Percentiles rank a stretch among this genome's conserved stretches.
phyloP scores from a whole-genome alignment of 805 yeast species.

The Sugiyamaella americana region DNA sequence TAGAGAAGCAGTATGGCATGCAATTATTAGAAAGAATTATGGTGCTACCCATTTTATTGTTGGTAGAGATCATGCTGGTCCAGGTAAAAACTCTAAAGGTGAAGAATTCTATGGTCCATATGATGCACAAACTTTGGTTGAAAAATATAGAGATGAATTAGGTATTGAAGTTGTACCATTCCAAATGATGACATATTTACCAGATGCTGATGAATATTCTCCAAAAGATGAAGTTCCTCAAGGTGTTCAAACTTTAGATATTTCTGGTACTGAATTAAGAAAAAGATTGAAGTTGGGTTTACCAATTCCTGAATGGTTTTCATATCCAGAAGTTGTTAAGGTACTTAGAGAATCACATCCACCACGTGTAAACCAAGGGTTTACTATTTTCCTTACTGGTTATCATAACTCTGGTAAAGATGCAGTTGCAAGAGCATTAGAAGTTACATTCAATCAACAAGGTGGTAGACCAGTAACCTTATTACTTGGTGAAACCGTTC shows the following conservation, averaged over 20 bases:
- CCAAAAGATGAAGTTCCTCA: slow-evolving; percentile 88
- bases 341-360: slow-evolving; percentile 90
- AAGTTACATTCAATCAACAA: slow-evolving; percentile 84
- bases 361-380: slow-evolving; percentile 85
- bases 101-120: slow-evolving; percentile 95
- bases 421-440: slow-evolving; percentile 73
- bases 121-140: slow-evolving; percentile 90
- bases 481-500: slow-evolving; percentile 42
- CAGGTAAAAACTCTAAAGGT: slow-evolving; percentile 83
- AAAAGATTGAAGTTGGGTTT: slow-evolving; percentile 79
- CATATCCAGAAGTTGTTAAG: slow-evolving; percentile 91
- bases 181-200: slow-evolving; percentile 93
- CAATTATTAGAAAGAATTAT: slow-evolving; percentile 89
- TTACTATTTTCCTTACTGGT: slow-evolving; percentile 64
- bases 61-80: slow-evolving; percentile 98
- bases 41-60: slow-evolving; percentile 97
- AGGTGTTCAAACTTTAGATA: slow-evolving; percentile 75
- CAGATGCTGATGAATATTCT: slow-evolving; percentile 90
- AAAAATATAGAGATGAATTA: slow-evolving; percentile 65
- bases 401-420: slow-evolving; percentile 53
- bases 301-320: slow-evolving; percentile 93
- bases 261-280: slow-evolving; percentile 92
- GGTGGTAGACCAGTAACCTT: slow-evolving; percentile 76
- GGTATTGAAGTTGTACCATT: slow-evolving; percentile 90
- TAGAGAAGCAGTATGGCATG: slow-evolving; percentile 98